A percentile compares a stretch with the other conserved stretches of the same genome.
Evolutionary conservation across 768 basidiomycete species (phyloP).

Genomic region (Lactarius trivialis): DNA sequence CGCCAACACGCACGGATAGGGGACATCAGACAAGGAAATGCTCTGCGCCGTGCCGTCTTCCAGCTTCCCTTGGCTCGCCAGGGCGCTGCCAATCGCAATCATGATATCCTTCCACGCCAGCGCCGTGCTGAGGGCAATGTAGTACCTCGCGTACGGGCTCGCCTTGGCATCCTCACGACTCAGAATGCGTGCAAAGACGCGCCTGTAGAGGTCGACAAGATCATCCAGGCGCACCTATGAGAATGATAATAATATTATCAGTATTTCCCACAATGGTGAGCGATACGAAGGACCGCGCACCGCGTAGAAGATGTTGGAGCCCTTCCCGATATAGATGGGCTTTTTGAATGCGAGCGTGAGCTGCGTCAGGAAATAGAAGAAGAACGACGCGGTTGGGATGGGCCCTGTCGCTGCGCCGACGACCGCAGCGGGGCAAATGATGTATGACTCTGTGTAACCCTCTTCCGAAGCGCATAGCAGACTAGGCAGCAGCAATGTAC

Average conservation of each 20-base stretch:
- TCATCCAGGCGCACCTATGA: constrained; percentile 13
- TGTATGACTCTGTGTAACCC: constrained; percentile 9
- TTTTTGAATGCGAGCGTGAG: not conserved
- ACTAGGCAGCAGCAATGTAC: not conserved
- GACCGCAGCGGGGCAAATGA: constrained; percentile 11
- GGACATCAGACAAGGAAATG: not conserved
- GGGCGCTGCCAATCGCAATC: not conserved
- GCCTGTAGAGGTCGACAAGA: constrained; percentile 3
- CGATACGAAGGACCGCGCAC: not conserved
- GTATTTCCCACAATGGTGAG: not conserved
- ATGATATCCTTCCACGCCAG: constrained; percentile 6
- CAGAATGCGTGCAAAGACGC: constrained; percentile 8
- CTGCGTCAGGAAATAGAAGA: constrained; percentile 5
- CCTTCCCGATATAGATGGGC: constrained; percentile 8
- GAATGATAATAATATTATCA: not conserved
- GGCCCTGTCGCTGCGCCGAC: constrained; percentile 9
- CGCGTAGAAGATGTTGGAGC: constrained; percentile 11
- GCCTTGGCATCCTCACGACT: not conserved
- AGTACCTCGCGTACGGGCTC: constrained; percentile 19
- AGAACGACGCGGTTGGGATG: not conserved
- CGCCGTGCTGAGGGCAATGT: constrained; percentile 2
- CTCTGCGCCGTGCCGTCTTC: constrained; percentile 8
- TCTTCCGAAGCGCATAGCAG: constrained; percentile 5
- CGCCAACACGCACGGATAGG: constrained; percentile 2
- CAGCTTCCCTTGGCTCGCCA: constrained; percentile 1